Percentiles rank a stretch among this genome's conserved stretches.
These are phyloP conservation scores for Akanthomyces dipterigenus DNA, from an alignment of 2,329 filamentous ascomycete species.

Conservation along the genomic window DNA sequence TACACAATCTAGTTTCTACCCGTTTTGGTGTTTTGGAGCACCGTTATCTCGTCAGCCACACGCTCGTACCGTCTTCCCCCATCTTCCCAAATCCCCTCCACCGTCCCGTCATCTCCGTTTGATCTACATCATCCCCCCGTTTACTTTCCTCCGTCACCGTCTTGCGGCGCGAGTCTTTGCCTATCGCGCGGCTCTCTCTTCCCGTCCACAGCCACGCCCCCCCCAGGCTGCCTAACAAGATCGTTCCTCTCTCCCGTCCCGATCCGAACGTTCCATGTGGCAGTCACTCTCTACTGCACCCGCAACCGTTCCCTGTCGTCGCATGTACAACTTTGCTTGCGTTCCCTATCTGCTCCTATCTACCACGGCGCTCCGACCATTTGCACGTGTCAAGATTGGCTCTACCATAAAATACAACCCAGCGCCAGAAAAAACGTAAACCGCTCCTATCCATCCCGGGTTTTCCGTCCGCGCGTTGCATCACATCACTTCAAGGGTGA, in stretches of 20 bases:
- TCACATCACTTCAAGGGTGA: not conserved
- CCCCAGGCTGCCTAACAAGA: conserved; percentile 2
- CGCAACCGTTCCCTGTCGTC: not conserved
- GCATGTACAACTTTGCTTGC: not conserved
- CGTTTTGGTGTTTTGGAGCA: not conserved
- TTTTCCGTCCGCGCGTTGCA: not conserved
- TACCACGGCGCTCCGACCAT: not conserved
- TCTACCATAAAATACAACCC: not conserved
- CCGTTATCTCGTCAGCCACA: not conserved
- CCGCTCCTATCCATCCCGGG: conserved; percentile 6
- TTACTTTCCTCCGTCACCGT: not conserved
- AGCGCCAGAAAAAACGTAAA: not conserved
- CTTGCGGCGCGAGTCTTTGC: not conserved
- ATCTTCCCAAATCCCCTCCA: not conserved
- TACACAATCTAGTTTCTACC: not conserved
- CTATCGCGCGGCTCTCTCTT: not conserved
- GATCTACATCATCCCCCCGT: not conserved
- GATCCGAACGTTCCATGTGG: conserved; percentile 6
- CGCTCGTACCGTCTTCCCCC: not conserved
- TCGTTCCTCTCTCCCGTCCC: conserved; percentile 10
- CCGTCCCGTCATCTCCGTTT: not conserved
- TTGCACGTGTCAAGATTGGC: conserved; percentile 5
- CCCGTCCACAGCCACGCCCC: not conserved
- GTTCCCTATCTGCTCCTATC: conserved; percentile 9
- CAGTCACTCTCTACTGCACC: not conserved